These are phyloP conservation scores for Kodamaea kaohsiungensis DNA, from an alignment of 805 yeast species.

Conservation along the genomic window DNA sequence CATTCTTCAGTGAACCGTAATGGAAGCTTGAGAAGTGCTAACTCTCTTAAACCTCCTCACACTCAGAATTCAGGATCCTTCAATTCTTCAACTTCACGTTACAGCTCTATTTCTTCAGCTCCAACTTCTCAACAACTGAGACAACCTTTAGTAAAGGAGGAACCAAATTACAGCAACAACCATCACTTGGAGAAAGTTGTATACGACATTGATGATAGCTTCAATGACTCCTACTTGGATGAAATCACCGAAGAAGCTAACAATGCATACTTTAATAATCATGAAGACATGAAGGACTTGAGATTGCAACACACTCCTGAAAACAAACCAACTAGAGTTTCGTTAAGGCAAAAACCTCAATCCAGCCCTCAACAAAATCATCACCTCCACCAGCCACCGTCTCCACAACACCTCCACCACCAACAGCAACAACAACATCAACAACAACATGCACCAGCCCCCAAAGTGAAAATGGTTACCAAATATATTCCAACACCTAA, in stretches of 20 bases:
- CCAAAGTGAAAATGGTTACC: slow-evolving; percentile 49
- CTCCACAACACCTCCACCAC: slow-evolving; percentile 5
- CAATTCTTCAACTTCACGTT: slow-evolving; percentile 7
- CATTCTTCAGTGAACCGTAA: neutral
- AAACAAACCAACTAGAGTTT: neutral
- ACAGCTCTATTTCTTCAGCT: slow-evolving; percentile 7
- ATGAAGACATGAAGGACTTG: slow-evolving; percentile 36
- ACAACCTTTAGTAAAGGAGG: slow-evolving; percentile 9
- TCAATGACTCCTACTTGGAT: slow-evolving; percentile 33
- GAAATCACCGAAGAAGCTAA: slow-evolving; percentile 29
- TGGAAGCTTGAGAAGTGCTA: slow-evolving; percentile 4
- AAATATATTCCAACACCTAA: slow-evolving; percentile 73
- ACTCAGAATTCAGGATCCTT: neutral
- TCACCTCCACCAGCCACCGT: neutral
- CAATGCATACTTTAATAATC: slow-evolving; percentile 28
- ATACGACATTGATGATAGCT: slow-evolving; percentile 30
- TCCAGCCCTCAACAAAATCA: neutral
- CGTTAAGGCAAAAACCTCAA: slow-evolving; percentile 3
- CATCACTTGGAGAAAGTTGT: slow-evolving; percentile 6
- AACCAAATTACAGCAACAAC: slow-evolving; percentile 4
- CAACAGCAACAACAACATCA: neutral
- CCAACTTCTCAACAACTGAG: slow-evolving; percentile 7
- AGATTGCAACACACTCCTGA: slow-evolving; percentile 24
- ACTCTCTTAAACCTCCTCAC: neutral
- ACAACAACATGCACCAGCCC: neutral